Evolutionary conservation across 176 grass and related monocot species (phyloP), one percentile per base, ranked within the genome.

Genomic region (Elymus sibiricus): DNA sequence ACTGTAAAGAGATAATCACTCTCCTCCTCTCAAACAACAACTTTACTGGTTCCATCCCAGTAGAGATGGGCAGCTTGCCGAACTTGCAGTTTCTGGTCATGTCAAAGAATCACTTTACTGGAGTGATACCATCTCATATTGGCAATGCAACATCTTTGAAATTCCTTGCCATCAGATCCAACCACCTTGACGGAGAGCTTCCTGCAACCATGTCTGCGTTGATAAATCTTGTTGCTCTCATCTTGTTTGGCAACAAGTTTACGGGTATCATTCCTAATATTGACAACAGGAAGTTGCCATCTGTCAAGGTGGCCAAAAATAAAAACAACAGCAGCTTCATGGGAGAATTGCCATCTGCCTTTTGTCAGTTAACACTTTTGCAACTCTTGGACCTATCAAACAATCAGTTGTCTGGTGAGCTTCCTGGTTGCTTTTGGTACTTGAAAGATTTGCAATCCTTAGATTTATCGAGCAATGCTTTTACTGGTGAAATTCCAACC

Each of bases 381-480:
- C 19, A 40, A 38, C 7, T 28, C 15, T 9, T 91, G 17, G 78
- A 46, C 2, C 38, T 88, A 25, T 88, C 80, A 43, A 38, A 28
- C 22, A 91, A 88, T 68, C 55, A 68, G 0, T 68, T 91, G 2
- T 68, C 56, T 9, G 85, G 85, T 14, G 53, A 86, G 14, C 32
- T 94, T 34, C 79, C 86, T 6, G 9, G 9, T 21, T 76, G 64
- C 35, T 56, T 91, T 27, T 91, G 92, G 77, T 49, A 31, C 6
- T 38, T 83, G 9, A 10, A 2, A 5, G 0, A 10, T n/a, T 51
- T 94, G 4, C 16, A n/a, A 0, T 0, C 32, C 37, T 14, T 93
- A 25, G 66, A 78, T 40, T 79, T 76, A 34, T 27, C 72, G 9
- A 39, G 21, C 26, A 86, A 88, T 79, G 55, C 70, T 15, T 85